These are phyloP conservation scores for Mycena capillaripes DNA, from an alignment of 768 basidiomycete genomes.

Conservation along the genomic window DNA sequence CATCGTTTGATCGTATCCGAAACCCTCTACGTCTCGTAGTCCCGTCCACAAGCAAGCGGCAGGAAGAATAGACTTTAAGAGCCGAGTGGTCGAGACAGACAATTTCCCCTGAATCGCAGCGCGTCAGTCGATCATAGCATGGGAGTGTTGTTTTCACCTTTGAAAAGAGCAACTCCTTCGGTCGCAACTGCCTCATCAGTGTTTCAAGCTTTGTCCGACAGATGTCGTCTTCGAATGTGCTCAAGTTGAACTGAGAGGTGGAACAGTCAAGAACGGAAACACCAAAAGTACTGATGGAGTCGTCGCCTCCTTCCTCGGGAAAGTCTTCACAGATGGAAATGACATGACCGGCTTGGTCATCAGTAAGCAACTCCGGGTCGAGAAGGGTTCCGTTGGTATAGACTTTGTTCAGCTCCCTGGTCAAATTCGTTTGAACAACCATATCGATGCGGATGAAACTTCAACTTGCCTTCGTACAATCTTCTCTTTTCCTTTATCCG, in stretches of 20 bases:
- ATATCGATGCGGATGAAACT: background rate
- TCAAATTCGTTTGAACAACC: conserved; percentile 17
- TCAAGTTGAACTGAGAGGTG: conserved; percentile 95
- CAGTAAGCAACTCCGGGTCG: conserved; percentile 88
- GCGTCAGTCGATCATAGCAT: background rate
- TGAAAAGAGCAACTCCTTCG: conserved; percentile 91
- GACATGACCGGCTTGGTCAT: conserved; percentile 97
- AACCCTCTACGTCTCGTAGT: conserved; percentile 87
- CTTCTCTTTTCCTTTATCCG: conserved; percentile 80
- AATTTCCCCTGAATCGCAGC: conserved; percentile 85
- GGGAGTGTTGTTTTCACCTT: conserved; percentile 67
- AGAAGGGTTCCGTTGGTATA: conserved; percentile 97
- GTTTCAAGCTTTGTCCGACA: conserved; percentile 96
- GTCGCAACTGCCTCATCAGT: conserved; percentile 89
- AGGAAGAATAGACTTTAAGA: conserved; percentile 87
- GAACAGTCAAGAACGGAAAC: conserved; percentile 94
- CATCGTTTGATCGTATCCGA: conserved; percentile 78
- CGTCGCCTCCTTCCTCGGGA: conserved; percentile 55
- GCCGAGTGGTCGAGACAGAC: conserved; percentile 83
- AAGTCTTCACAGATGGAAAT: conserved; percentile 85
- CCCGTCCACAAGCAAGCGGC: conserved; percentile 90
- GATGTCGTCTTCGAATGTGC: conserved; percentile 91
- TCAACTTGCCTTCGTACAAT: conserved; percentile 82
- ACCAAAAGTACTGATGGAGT: conserved; percentile 76
- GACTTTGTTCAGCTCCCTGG: conserved; percentile 92